Evolutionary conservation across 2,329 filamentous ascomycete genomes (phyloP).

Genomic region (Cercospora sp.): DNA sequence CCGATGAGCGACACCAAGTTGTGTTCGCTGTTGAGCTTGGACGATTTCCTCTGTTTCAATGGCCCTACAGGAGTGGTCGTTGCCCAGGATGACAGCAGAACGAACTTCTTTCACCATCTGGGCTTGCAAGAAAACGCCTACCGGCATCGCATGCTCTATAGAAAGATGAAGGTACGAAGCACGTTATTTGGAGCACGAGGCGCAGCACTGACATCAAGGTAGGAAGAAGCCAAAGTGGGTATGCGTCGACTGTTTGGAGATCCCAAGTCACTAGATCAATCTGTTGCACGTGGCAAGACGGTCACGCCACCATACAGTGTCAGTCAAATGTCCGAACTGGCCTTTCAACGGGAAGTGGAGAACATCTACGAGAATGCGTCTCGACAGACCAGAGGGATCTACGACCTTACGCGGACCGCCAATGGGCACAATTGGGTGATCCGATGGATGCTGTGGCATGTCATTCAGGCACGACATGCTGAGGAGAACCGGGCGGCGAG

Average conservation of each 20-base stretch:
- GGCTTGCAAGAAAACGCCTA: constrained; percentile 24
- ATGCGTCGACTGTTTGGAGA: constrained; percentile 26
- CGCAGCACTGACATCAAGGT: background rate
- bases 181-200: background rate
- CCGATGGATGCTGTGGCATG: constrained; percentile 29
- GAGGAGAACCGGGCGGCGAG: constrained; percentile 13
- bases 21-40: constrained; percentile 18
- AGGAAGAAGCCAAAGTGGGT: constrained; percentile 25
- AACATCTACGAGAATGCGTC: constrained; percentile 24
- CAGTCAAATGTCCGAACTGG: constrained; percentile 24
- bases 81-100: constrained; percentile 23
- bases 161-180: constrained; percentile 23
- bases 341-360: constrained; percentile 24
- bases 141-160: constrained; percentile 24
- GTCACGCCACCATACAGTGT: constrained; percentile 23
- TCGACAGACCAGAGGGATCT: constrained; percentile 23
- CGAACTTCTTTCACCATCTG: constrained; percentile 25
- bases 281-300: constrained; percentile 17
- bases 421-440: constrained; percentile 28
- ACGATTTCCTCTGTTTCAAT: constrained; percentile 19
- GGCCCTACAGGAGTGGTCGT: constrained; percentile 17
- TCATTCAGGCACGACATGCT: constrained; percentile 17
- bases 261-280: constrained; percentile 21
- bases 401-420: constrained; percentile 21
- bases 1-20: constrained; percentile 13